Evolutionary conservation across 2,329 filamentous ascomycete species (phyloP).

Genomic region (Lasiodiplodia gonubiensis): DNA sequence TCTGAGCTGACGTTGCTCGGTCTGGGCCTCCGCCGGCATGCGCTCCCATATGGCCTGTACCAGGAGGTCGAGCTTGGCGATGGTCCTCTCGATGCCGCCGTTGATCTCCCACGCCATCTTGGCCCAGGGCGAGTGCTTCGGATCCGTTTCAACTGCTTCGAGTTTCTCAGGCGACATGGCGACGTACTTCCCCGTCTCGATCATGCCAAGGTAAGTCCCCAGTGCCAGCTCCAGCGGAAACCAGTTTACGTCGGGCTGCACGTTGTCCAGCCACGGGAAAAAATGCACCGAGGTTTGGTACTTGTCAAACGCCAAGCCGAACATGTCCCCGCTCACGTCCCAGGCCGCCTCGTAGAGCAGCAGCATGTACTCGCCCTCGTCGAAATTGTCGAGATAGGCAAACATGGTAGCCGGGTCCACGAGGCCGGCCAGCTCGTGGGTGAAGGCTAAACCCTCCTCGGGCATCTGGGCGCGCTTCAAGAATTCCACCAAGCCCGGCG

Average conservation of each 20-base stretch:
- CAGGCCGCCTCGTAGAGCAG: background rate
- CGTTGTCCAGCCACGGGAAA: background rate
- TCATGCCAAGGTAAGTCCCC: constrained; percentile 20
- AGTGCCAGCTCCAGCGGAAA: constrained; percentile 24
- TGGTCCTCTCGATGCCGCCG: background rate
- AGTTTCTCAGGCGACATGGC: background rate
- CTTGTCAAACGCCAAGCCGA: constrained; percentile 11
- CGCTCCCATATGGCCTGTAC: constrained; percentile 6
- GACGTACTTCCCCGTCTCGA: constrained; percentile 8
- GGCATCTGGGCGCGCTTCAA: constrained; percentile 19
- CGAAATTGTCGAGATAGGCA: constrained; percentile 2
- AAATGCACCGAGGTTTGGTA: background rate
- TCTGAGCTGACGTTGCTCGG: constrained; percentile 1
- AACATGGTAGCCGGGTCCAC: background rate
- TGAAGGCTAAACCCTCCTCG: constrained; percentile 17
- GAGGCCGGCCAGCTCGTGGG: constrained; percentile 14
- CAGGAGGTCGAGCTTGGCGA: constrained; percentile 15
- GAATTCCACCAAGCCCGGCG: constrained; percentile 10
- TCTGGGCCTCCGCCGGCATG: constrained; percentile 6
- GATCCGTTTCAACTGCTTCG: background rate
- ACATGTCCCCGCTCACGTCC: background rate
- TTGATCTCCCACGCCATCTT: constrained; percentile 2
- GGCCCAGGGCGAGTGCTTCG: constrained; percentile 7
- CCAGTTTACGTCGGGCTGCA: background rate
- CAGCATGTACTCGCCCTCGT: constrained; percentile 5